Base-by-base conservation (phyloP, 495 filamentous ascomycete genomes). In the Penicillium coffeae region DNA sequence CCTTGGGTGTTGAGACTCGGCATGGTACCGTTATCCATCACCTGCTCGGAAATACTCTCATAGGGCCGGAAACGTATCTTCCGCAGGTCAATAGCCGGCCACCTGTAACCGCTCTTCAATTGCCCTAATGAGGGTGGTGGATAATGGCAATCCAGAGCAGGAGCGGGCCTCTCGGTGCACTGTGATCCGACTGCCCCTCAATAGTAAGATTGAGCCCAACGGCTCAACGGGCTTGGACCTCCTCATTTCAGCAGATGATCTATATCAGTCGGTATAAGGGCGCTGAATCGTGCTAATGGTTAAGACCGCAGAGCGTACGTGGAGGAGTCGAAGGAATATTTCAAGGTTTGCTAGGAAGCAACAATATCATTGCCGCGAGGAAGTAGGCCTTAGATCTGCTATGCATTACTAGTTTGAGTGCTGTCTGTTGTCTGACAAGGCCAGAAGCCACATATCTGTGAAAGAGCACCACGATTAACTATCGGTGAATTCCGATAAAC, bases 21-120 rank as follows among this genome's bases (percentile, higher is more conserved):
- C n/a, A n/a, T n/a, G n/a, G n/a, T n/a, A n/a, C n/a, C n/a, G n/a
- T n/a, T n/a, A n/a, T n/a, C n/a, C n/a, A n/a, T n/a, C n/a, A n/a
- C n/a, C 8, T 38, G 18, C 38, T 25, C 8, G 21, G n/a, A 21
- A 39, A 38, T 15, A 13, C 42, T 3, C 14, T 8, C 38, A 19
- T 38, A 44, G 19, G 10, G 15, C 30, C 32, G 52, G 37, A 48
- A 33, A 8, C 35, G 4, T 3, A 12, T 14, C 22, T 13, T 18
- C 16, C 27, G 8, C 4, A 2, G 18, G 7, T 52, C 52, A 50
- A 59, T 56, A 52, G 52, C 56, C 52, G 49, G 38, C 32, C 40
- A 18, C 18, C 9, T 20, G 20, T 50, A 50, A 18, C 47, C 51
- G 50, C 35, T 46, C 33, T 42, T 52, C 13, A 18, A 33, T 32